Evolutionary conservation across 768 basidiomycete genomes (phyloP).

Genomic region (Paxillus rubicundulus): DNA sequence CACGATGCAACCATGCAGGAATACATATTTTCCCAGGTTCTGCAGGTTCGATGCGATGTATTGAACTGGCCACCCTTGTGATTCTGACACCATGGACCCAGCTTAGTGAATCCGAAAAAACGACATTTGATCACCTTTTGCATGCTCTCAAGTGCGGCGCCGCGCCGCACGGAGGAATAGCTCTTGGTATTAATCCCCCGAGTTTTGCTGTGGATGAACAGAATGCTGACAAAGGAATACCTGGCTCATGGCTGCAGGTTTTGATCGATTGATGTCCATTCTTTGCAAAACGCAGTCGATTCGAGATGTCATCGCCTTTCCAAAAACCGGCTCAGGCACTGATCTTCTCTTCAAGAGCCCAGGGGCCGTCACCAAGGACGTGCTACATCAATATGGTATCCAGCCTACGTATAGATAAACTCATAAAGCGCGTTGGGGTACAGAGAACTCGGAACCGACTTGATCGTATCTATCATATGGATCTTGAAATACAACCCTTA

Average conservation of each 20-base stretch:
- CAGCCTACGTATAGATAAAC: conserved; percentile 26
- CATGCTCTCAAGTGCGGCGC: conserved; percentile 88
- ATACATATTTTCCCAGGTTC: conserved; percentile 67
- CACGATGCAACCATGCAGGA: conserved; percentile 89
- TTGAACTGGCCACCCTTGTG: conserved; percentile 9
- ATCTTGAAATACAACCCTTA: conserved; percentile 1
- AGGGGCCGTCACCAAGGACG: conserved; percentile 49
- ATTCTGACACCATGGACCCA: conserved; percentile 31
- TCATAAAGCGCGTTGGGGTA: neutral
- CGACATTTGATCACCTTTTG: conserved; percentile 79
- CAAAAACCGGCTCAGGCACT: conserved; percentile 80
- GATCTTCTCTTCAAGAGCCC: conserved; percentile 92
- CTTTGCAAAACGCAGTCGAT: conserved; percentile 86
- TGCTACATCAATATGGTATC: conserved; percentile 66
- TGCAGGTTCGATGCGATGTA: conserved; percentile 57
- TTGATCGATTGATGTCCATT: conserved; percentile 91
- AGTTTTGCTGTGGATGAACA: conserved; percentile 11
- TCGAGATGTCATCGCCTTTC: conserved; percentile 95
- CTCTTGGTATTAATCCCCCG: conserved; percentile 59
- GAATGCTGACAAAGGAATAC: conserved; percentile 4
- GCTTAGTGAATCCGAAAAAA: conserved; percentile 71
- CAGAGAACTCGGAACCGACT: neutral
- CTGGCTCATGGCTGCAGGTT: conserved; percentile 49
- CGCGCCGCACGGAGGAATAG: conserved; percentile 94
- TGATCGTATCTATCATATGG: conserved; percentile 13